phyloP scores from a whole-genome alignment of 805 yeast genomes.

The Kockiozyma suomiensis region DNA sequence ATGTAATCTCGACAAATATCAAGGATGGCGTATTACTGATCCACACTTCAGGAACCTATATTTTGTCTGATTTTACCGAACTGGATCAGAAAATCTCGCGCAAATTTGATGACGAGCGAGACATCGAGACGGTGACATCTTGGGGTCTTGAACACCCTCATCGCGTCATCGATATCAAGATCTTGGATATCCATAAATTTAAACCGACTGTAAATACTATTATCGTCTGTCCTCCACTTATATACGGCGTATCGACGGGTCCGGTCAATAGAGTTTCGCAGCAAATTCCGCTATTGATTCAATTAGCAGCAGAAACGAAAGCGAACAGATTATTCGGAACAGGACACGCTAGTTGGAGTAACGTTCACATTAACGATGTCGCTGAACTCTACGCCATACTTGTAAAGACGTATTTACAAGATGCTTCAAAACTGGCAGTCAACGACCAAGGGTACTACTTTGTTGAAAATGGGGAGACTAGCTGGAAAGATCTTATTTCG shows the following conservation, averaged over 20 bases:
- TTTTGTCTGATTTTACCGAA: slow-evolving; percentile 34
- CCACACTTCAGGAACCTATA: slow-evolving; percentile 47
- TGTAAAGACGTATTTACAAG: slow-evolving; percentile 36
- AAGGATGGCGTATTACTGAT: slow-evolving; percentile 40
- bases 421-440: slow-evolving; percentile 38
- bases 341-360: slow-evolving; percentile 46
- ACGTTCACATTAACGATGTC: slow-evolving; percentile 45
- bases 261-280: slow-evolving; percentile 40
- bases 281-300: slow-evolving; percentile 43
- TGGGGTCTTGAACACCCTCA: slow-evolving; percentile 42
- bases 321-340: slow-evolving; percentile 40
- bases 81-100: slow-evolving; percentile 33
- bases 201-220: slow-evolving; percentile 43
- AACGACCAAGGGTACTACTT: slow-evolving; percentile 47
- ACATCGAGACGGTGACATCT: slow-evolving; percentile 41
- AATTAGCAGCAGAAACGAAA: slow-evolving; percentile 32
- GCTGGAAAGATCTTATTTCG: slow-evolving; percentile 42
- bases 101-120: slow-evolving; percentile 38
- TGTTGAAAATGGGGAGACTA: slow-evolving; percentile 41
- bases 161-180: slow-evolving; percentile 42
- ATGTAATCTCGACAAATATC: slow-evolving; percentile 36
- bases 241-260: slow-evolving; percentile 45
- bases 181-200: slow-evolving; percentile 40
- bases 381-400: slow-evolving; percentile 42
- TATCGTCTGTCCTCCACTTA: slow-evolving; percentile 44